Evolutionary conservation across 257 asterid species (phyloP), one percentile per base, ranked within the genome.

Genomic region (Scutellaria barbata): DNA sequence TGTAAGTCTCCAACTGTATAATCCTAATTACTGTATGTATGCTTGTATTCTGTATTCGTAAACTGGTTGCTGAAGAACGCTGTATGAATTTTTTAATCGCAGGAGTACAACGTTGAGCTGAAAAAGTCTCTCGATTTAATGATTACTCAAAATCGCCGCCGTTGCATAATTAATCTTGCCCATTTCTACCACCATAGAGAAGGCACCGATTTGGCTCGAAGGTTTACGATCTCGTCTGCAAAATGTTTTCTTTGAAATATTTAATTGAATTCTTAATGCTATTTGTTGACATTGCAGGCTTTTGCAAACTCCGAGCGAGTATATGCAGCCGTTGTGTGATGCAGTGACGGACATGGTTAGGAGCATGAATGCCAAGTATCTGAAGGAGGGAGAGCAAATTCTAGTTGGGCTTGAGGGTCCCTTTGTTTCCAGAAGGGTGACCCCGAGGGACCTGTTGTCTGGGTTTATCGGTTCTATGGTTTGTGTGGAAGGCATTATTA

Each of bases 391-490:
- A 48, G 96, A 94, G 80, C 99, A 94, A 60, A 75, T 92, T 47
- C 76, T 86, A 62, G 96, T 94, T 71, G 99, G 99, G 68, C 87
- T 94, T 18, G 95, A 87, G 74, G 98, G 98, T 59, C 98, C 97
- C 39, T 91, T 94, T 72, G 97, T 90, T 81, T 91, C 97, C 1
- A 88, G 96, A 61, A 86, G 90, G 81, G 96, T 94, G 66, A 94
- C 98, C 5, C 98, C 98, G 2, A 83, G 98, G 63, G 99, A 94
- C 71, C 96, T 94, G 59, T 75, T 94, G 78, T 94, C 99, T 33
- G 89, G 89, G 56, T 94, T 91, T 79, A 94, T 94, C 35, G 99
- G 99, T 37, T 89, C 97, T 20, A 89, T 89, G 83, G 99, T 94
- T 74, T 89, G 97, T 56, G 95, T 94, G 8, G 95, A 91, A 77